These are phyloP conservation scores for Diaporthe longicolla DNA, from an alignment of 2,329 filamentous ascomycete species.

Conservation along the genomic window DNA sequence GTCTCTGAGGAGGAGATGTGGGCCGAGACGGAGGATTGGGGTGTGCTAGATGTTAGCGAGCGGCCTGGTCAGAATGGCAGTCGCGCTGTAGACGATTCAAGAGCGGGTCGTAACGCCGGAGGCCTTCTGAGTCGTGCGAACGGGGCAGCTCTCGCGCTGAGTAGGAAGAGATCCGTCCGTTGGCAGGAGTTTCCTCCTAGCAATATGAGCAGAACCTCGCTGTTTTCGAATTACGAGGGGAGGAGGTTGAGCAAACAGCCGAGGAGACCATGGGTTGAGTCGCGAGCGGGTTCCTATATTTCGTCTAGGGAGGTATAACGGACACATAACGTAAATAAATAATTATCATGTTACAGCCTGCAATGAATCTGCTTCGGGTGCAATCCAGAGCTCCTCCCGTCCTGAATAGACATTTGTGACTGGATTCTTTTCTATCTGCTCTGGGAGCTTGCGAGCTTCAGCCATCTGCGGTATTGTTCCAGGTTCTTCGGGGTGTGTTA, in stretches of 20 bases:
- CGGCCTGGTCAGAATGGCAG: slow-evolving; percentile 20
- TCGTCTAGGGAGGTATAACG: slow-evolving; percentile 31
- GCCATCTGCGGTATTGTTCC: not conserved
- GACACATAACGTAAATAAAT: not conserved
- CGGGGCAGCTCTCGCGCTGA: slow-evolving; percentile 23
- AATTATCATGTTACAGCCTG: not conserved
- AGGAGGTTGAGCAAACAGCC: slow-evolving; percentile 41
- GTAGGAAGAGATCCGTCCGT: slow-evolving; percentile 39
- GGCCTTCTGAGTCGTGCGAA: slow-evolving; percentile 24
- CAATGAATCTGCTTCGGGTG: not conserved
- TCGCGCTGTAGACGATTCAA: slow-evolving; percentile 21
- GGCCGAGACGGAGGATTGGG: slow-evolving; percentile 43
- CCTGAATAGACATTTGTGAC: too few species aligned
- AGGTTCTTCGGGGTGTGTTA: too few species aligned
- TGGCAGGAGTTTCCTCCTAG: slow-evolving; percentile 43
- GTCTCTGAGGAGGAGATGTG: slow-evolving; percentile 44
- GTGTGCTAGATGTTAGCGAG: slow-evolving; percentile 44
- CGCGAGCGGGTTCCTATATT: slow-evolving; percentile 39
- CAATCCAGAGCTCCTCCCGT: not conserved
- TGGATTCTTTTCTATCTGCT: too few species aligned
- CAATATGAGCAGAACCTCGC: slow-evolving; percentile 35
- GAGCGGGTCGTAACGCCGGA: not conserved
- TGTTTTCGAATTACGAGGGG: slow-evolving; percentile 38
- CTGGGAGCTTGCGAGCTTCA: not conserved
- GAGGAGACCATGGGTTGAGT: slow-evolving; percentile 41